Evolutionary conservation across 306 rosid genomes (phyloP), one percentile per base, ranked within the genome.

Genomic region (Trifolium repens): DNA sequence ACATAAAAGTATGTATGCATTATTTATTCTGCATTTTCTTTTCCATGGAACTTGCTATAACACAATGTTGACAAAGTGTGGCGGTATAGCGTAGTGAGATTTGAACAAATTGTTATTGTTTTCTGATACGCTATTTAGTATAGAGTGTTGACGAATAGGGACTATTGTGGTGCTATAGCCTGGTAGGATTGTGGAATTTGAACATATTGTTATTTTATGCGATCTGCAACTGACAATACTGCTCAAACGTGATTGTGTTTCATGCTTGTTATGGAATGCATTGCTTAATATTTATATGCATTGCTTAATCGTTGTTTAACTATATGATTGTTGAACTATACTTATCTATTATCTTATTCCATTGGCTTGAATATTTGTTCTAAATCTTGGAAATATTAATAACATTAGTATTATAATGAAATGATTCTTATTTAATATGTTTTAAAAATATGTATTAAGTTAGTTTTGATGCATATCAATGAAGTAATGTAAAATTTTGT

Each of bases 1-100:
- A 47, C 72, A 69, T 13, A 47, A 68, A 55, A 46, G 22, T 49
- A 40, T 19, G 22, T 63, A 73, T 79, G 75, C 61, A 40, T 50
- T 53, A 46, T 26, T 77, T 46, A 37, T 46, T 83, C 30, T 44
- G 46, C 27, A 14, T 22, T 63, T 30, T 76, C 69, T 55, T 65
- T 79, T 57, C 13, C 69, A 26, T 77, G 67, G 71, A 26, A 34
- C 27, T 57, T 52, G 37, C 81, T 40, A 37, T 14, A 16, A 26
- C 11, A 22, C 12, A 55, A 1, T 22, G 61, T 55, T 22, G 14
- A 26, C 9, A 49, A 49, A 1, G 4, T 54, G 11, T 1, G 30
- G 60, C 13, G 2, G 19, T 54, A 54, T 5, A 10, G 32, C 13
- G 13, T 54, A 54, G 32, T 54, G 32, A 9, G 3, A 54, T 19